Evolutionary conservation across 106 monocot species (phyloP), one percentile per base, ranked within the genome.

Genomic region (Ottelia alismoides): DNA sequence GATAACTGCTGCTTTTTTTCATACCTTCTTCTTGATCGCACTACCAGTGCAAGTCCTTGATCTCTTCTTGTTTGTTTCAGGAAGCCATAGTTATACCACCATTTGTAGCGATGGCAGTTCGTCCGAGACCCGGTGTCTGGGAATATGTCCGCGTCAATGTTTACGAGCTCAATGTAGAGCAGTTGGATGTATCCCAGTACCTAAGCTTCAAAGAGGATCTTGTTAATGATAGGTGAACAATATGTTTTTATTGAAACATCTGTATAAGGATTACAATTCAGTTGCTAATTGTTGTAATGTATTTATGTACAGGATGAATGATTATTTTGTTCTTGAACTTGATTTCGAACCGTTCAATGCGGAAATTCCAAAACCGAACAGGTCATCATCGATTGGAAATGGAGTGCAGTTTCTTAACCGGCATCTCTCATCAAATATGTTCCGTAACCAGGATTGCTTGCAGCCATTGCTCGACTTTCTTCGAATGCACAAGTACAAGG

Each of bases 321-420:
- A 82, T 74, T 35, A 47, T 4, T 83, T 70, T 55, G 51, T 70
- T n/a, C 67, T 92, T 46, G 92, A 92, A 61, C 83, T 92, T 25
- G 92, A 92, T 30, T 87, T 92, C 23, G 87, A 92, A 63, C 87
- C 92, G 1, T 92, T 92, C 72, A 92, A 87, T 60, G 76, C 74
- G 0, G 47, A 68, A 17, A 66, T 78, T 28, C 92, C 92, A 5
- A 74, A 69, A 20, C 87, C 77, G 0, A 92, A 26, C 62, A 71
- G 76, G 18, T 87, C 92, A 22, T 80, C 92, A 5, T 92, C 87
- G 1, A 92, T 92, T 25, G 92, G 92, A 28, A 92, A 92, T 32
- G 87, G 92, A 14, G 92, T 92, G 47, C 92, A 87, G 68, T 92
- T 92, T 60, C 87, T 92, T 7, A 92, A 92, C 60, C 59, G 83